A percentile compares a stretch with the other conserved stretches of the same genome.
These are phyloP conservation scores for Pythium pyrilobum DNA, from an alignment of 352 stramenopile genomes.

Conservation along the genomic window DNA sequence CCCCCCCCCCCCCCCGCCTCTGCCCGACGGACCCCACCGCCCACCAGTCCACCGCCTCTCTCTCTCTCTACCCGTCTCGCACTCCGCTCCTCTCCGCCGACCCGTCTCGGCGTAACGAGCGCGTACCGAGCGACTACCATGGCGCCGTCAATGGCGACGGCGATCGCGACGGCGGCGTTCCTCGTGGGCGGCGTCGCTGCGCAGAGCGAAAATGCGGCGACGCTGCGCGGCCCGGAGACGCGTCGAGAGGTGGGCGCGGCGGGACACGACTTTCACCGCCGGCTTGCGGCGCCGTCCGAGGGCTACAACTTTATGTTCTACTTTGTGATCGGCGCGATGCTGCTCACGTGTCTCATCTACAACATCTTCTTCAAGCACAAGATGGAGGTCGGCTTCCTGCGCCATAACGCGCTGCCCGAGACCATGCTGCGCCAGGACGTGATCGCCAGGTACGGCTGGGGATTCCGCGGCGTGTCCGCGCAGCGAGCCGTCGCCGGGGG, in stretches of 20 bases:
- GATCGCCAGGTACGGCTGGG: constrained; percentile 64
- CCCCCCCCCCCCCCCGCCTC: too few species aligned
- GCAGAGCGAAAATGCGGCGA: neutral
- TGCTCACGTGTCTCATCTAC: constrained; percentile 84
- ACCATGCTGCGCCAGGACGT: constrained; percentile 85
- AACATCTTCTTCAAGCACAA: constrained; percentile 88
- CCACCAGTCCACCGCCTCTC: too few species aligned
- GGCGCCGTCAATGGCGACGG: neutral
- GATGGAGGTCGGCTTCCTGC: constrained; percentile 67
- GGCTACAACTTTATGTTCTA: constrained; percentile 89
- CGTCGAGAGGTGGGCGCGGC: neutral
- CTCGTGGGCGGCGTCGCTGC: too few species aligned
- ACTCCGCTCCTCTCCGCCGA: neutral
- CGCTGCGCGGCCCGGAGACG: neutral
- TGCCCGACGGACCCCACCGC: too few species aligned
- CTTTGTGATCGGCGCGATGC: constrained; percentile 83
- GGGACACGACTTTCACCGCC: constrained; percentile 6
- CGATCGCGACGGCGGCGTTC: neutral
- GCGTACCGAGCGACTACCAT: neutral
- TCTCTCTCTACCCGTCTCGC: too few species aligned
- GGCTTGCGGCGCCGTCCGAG: constrained; percentile 32
- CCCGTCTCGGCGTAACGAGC: too few species aligned
- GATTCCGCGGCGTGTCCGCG: too few species aligned
- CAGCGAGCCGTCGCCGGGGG: neutral
- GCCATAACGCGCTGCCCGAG: constrained; percentile 65